Conservation (phyloP, 2,329 filamentous ascomycete species). For the Xylariaceae sp. region DNA sequence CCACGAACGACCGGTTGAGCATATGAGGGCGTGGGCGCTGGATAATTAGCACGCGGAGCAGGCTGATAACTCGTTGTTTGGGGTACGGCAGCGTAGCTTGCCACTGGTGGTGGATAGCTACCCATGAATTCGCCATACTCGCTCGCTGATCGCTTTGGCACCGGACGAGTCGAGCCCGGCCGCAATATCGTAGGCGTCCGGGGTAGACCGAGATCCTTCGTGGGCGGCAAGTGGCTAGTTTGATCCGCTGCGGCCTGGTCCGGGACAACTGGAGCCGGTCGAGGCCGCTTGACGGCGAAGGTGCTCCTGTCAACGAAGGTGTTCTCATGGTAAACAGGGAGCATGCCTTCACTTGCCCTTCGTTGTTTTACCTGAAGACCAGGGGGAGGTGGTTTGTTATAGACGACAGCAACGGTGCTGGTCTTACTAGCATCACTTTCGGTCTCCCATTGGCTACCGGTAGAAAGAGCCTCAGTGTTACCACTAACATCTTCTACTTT, state of each 20-base stretch:
- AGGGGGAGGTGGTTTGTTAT: slow-evolving; percentile 10
- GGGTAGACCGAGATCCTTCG: slow-evolving; percentile 1
- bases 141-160: not conserved
- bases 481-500: slow-evolving; percentile 7
- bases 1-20: not conserved
- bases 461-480: not conserved
- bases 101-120: not conserved
- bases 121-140: not conserved
- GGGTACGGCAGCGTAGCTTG: not conserved
- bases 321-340: no score
- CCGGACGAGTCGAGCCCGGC: not conserved
- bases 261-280: no score
- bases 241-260: no score
- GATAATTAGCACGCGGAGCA: not conserved
- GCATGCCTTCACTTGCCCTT: not conserved
- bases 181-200: not conserved
- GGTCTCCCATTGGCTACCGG: slow-evolving; percentile 3
- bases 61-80: not conserved
- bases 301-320: no score
- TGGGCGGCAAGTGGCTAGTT: no score
- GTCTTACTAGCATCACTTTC: slow-evolving; percentile 5
- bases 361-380: not conserved
- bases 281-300: no score
- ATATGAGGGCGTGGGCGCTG: slow-evolving; percentile 4
- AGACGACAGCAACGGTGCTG: slow-evolving; percentile 11